These are phyloP conservation scores for Obelidium mucronatum DNA, from an alignment of 192 early-diverging fungal genomes.

Conservation along the genomic window DNA sequence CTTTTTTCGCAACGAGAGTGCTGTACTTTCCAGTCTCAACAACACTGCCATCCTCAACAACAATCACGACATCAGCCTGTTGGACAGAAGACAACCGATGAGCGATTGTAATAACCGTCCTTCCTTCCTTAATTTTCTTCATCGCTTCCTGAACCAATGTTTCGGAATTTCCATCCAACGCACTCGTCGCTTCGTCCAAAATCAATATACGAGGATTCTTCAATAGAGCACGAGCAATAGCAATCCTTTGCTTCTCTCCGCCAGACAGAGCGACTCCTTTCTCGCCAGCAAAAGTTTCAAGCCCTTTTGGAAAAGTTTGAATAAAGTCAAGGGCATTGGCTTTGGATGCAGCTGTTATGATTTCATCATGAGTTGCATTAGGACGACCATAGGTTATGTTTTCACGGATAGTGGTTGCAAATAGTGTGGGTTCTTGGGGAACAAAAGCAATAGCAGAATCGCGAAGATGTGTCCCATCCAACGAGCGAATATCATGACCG, in stretches of 20 bases:
- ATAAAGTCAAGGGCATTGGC: slow-evolving; percentile 85
- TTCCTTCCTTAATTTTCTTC: slow-evolving; percentile 56
- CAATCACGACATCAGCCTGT: slow-evolving; percentile 67
- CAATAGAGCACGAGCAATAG: slow-evolving; percentile 76
- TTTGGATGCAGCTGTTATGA: slow-evolving; percentile 56
- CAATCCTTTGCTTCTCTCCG: slow-evolving; percentile 87
- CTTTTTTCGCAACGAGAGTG: slow-evolving; percentile 47
- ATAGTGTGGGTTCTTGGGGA: slow-evolving; percentile 74
- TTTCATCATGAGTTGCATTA: slow-evolving; percentile 54
- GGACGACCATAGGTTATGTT: slow-evolving; percentile 90
- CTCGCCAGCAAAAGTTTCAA: slow-evolving; percentile 51
- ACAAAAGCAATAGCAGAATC: slow-evolving; percentile 34
- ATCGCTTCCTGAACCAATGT: slow-evolving; percentile 69
- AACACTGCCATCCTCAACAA: slow-evolving; percentile 48
- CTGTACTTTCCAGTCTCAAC: slow-evolving; percentile 65
- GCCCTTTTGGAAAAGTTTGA: slow-evolving; percentile 53
- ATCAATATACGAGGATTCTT: slow-evolving; percentile 64
- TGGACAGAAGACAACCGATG: slow-evolving; percentile 74
- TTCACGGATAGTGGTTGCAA: slow-evolving; percentile 87
- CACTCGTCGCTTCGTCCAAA: slow-evolving; percentile 87
- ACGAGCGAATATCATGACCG: slow-evolving; percentile 14
- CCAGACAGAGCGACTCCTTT: slow-evolving; percentile 73
- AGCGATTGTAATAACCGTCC: slow-evolving; percentile 71
- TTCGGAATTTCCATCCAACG: slow-evolving; percentile 70
- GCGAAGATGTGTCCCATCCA: slow-evolving; percentile 27